Evolutionary conservation across 331 rosid species (phyloP).

Genomic region (Dryas integrifolia): DNA sequence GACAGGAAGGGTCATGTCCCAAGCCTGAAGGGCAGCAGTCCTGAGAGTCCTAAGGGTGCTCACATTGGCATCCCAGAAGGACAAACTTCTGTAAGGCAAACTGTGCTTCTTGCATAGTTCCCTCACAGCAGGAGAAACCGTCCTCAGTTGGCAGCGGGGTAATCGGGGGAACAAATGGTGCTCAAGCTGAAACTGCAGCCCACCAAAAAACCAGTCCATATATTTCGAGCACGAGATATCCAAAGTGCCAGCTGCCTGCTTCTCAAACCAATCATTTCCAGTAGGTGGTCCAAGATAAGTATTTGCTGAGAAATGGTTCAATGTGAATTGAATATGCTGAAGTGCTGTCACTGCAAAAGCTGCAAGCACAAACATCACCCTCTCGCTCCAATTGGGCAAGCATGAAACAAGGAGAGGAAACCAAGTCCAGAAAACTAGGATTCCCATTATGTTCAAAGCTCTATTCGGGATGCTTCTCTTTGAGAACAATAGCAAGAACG

Average conservation of each 20-base stretch:
- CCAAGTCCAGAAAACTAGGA: constrained; percentile 72
- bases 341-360: constrained; percentile 57
- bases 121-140: constrained; percentile 48
- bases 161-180: constrained; percentile 69
- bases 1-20: constrained; percentile 38
- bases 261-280: constrained; percentile 70
- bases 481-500: constrained; percentile 51
- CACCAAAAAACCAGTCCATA: constrained; percentile 78
- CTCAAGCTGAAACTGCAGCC: constrained; percentile 77
- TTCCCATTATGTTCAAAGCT: constrained; percentile 51
- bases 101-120: constrained; percentile 68
- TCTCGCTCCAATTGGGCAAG: constrained; percentile 62
- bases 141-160: constrained; percentile 50
- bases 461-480: constrained; percentile 54
- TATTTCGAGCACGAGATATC: constrained; percentile 44
- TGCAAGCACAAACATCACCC: constrained; percentile 52
- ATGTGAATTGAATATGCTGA: constrained; percentile 64
- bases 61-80: constrained; percentile 54
- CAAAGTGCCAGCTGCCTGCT: constrained; percentile 61
- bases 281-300: constrained; percentile 63
- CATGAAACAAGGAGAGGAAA: constrained; percentile 59
- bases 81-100: constrained; percentile 56
- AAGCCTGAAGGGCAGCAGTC: constrained; percentile 46
- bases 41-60: constrained; percentile 35
- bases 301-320: constrained; percentile 71